Percentiles rank a stretch among this genome's conserved stretches.
Evolutionary conservation across 78 protist genomes (phyloP).

Genomic region (Speleostelium caveatum): DNA sequence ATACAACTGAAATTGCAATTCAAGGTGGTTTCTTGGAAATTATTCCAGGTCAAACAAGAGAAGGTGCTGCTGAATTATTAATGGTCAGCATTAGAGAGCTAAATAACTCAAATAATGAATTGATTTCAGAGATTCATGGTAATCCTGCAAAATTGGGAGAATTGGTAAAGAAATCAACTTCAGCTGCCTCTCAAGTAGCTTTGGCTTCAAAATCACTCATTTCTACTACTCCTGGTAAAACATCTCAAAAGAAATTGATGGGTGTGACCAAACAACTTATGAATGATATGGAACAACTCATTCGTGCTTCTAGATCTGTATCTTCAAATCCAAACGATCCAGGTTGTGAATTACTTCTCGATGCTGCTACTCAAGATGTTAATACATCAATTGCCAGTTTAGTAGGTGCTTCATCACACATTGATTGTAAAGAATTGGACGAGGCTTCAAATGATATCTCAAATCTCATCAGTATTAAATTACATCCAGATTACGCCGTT

Average conservation of each 20-base stretch:
- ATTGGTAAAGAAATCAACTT: constrained; percentile 24
- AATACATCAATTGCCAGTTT: constrained; percentile 37
- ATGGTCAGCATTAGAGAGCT: constrained; percentile 62
- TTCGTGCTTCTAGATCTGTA: constrained; percentile 67
- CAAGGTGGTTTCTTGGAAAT: constrained; percentile 77
- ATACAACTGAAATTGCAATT: constrained; percentile 74
- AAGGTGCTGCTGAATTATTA: constrained; percentile 59
- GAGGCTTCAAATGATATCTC: constrained; percentile 75
- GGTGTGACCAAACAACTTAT: constrained; percentile 66
- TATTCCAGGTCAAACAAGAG: constrained; percentile 65
- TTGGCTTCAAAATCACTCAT: constrained; percentile 51
- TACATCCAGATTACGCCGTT: neutral
- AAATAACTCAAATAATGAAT: constrained; percentile 37
- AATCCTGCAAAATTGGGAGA: constrained; percentile 68
- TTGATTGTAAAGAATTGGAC: constrained; percentile 80
- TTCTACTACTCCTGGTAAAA: constrained; percentile 44
- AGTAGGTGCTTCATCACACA: constrained; percentile 73
- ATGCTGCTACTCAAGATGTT: constrained; percentile 49
- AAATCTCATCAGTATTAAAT: neutral
- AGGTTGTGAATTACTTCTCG: constrained; percentile 28
- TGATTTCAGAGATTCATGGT: constrained; percentile 45
- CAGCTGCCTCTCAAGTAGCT: constrained; percentile 48
- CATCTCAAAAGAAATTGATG: constrained; percentile 68
- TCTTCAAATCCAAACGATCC: constrained; percentile 61
- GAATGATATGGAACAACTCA: constrained; percentile 76